phyloP scores from a whole-genome alignment of 2,329 filamentous ascomycete species.

The Ploettnerulaceae sp. region DNA sequence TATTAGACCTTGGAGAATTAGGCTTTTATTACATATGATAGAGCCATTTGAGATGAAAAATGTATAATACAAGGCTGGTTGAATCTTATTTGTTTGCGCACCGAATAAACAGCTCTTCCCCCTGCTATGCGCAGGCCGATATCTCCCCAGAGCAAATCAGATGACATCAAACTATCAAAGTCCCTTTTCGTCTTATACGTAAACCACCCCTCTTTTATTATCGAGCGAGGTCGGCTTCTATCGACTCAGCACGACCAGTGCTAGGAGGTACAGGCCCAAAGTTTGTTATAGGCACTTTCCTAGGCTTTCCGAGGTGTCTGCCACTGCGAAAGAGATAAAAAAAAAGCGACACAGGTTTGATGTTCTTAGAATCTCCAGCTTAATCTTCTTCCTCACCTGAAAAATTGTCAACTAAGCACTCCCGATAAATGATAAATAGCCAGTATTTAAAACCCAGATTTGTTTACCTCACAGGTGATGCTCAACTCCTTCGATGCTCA shows the following conservation, averaged over 20 bases:
- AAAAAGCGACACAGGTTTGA: constrained; percentile 9
- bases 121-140: constrained; percentile 7
- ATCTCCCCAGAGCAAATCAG: constrained; percentile 6
- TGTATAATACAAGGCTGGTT: constrained; percentile 9
- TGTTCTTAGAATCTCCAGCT: constrained; percentile 13
- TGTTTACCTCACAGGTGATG: neutral
- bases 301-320: too few species aligned
- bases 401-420: constrained; percentile 14
- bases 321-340: constrained; percentile 7
- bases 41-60: too few species aligned
- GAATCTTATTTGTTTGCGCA: constrained; percentile 14
- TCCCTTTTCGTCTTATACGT: neutral
- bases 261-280: neutral
- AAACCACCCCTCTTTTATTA: constrained; percentile 8
- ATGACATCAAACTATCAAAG: neutral
- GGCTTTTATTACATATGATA: constrained; percentile 2
- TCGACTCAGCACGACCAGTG: constrained; percentile 6
- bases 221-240: constrained; percentile 7
- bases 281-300: neutral
- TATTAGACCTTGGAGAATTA: constrained; percentile 5
- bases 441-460: neutral
- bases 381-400: constrained; percentile 10
- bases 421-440: neutral
- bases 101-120: constrained; percentile 13
- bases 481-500: neutral